phyloP scores from a whole-genome alignment of 352 stramenopile genomes.

The Phytophthora sansomeana region DNA sequence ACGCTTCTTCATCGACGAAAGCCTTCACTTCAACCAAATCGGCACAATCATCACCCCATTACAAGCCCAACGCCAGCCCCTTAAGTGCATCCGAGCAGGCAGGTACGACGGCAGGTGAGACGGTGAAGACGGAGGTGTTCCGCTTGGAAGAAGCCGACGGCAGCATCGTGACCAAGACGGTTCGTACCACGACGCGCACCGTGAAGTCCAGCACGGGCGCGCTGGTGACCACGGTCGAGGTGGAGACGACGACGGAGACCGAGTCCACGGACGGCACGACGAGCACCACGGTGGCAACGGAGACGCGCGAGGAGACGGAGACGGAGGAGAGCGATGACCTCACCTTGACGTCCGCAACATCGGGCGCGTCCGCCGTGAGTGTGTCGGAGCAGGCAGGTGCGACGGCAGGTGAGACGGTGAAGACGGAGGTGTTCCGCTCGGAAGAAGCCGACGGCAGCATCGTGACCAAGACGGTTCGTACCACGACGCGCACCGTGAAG shows the following conservation, averaged over 20 bases:
- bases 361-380: conserved; percentile 1
- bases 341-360: not conserved
- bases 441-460: not conserved
- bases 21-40: too few species aligned
- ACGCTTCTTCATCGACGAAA: not conserved
- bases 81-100: not conserved
- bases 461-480: not conserved
- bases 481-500: too few species aligned
- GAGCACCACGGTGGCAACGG: not conserved
- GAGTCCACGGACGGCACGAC: not conserved
- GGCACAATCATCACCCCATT: too few species aligned
- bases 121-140: too few species aligned
- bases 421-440: not conserved
- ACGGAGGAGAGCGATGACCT: not conserved
- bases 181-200: too few species aligned
- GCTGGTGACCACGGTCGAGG: not conserved
- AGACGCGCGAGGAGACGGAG: not conserved
- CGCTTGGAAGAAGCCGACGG: not conserved
- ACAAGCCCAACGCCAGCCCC: too few species aligned
- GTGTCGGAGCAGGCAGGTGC: conserved; percentile 1
- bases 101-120: not conserved
- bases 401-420: not conserved
- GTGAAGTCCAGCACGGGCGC: too few species aligned
- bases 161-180: too few species aligned
- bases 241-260: conserved; percentile 2